Evolutionary conservation across 345 rosid genomes (phyloP), one percentile per base, ranked within the genome.

Genomic region (Eucalyptus victrix): DNA sequence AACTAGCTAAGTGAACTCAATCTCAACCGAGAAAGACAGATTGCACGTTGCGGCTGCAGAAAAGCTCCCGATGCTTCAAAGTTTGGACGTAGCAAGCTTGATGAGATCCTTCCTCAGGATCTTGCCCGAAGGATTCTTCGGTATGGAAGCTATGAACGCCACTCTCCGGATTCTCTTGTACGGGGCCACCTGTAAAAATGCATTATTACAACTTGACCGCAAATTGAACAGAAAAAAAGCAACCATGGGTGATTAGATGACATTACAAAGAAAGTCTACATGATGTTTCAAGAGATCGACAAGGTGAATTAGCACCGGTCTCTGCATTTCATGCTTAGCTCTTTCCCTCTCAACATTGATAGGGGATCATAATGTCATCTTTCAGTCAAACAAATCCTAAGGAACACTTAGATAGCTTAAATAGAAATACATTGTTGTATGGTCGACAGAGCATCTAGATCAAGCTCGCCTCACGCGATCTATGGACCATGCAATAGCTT

Each of bases 81-180:
- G 94, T 90, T 95, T 97, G 87, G 99, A 96, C 88, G 94, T 93
- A 21, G 99, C 98, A 6, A 95, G 92, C 94, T 93, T 94, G 72
- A 96, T 96, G 67, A 97, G 94, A 91, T 97, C 99, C 90, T 95
- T 97, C 89, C 99, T 93, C 21, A 96, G 97, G 83, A 94, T 95
- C 92, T 97, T 97, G 86, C 99, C 99, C 1, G 99, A 96, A 19
- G 95, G 94, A 90, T 94, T 96, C 91, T 95, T 97, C 12, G 98
- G 99, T 42, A 97, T 91, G 42, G 96, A 93, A 72, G 90, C 91
- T 19, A 96, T 67, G 90, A 94, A 96, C 12, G 96, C 89, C 40
- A 97, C 96, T 90, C 92, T 94, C 69, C 99, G 92, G 14, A 97
- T 89, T 87, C 93, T 95, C 87, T 97, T 97, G 90, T 96, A 97